phyloP scores from a whole-genome alignment of 768 basidiomycete species.

The Omphalotus guepiniiformis region DNA sequence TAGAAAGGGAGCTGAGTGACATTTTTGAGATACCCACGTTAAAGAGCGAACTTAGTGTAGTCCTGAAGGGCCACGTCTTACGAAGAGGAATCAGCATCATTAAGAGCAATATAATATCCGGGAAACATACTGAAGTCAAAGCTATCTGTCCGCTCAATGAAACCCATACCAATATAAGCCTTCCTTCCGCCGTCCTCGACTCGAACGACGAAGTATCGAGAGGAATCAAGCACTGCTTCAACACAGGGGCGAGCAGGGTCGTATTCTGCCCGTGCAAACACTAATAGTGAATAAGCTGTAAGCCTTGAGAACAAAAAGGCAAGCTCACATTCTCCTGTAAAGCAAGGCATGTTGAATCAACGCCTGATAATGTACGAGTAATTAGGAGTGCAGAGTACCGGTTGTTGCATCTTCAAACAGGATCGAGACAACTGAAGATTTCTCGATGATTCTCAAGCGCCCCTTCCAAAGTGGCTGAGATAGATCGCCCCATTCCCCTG shows the following conservation, averaged over 20 bases:
- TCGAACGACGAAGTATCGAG: constrained; percentile 89
- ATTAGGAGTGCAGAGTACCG: no score
- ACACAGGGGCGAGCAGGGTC: constrained; percentile 75
- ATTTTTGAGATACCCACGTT: constrained; percentile 4
- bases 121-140: constrained; percentile 82
- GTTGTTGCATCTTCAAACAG: constrained; percentile 78
- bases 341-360: no score
- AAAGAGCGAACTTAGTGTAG: constrained; percentile 62
- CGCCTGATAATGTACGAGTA: no score
- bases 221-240: constrained; percentile 95
- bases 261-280: constrained; percentile 86
- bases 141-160: constrained; percentile 81
- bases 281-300: constrained; percentile 32
- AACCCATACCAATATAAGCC: constrained; percentile 94
- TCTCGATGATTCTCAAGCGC: constrained; percentile 80
- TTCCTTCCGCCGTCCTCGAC: constrained; percentile 86
- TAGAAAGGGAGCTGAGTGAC: constrained; percentile 9
- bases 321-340: constrained; percentile 64
- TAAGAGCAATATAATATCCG: background rate
- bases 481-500: constrained; percentile 90
- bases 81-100: constrained; percentile 6
- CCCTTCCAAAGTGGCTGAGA: constrained; percentile 87
- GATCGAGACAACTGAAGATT: constrained; percentile 59
- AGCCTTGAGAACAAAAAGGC: constrained; percentile 10
- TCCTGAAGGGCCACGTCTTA: constrained; percentile 88